Base-by-base conservation (phyloP, 139 green algal genomes). In the Coccomyxa sp. region DNA sequence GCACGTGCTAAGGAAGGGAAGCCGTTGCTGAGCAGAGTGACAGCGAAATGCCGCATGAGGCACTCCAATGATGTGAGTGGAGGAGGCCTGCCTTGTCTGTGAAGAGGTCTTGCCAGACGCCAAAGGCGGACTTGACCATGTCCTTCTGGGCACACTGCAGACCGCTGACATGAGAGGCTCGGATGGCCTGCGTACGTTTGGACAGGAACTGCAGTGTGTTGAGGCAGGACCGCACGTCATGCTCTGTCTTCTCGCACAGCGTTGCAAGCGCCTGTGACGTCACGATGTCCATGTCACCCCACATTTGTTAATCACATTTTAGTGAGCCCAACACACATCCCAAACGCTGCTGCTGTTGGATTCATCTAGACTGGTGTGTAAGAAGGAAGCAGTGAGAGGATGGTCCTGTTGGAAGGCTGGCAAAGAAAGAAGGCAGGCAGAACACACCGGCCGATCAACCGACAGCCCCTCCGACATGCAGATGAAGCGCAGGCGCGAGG, bases 171-270 rank as follows among this genome's bases (percentile, higher is more conserved):
- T 94, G 85, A 10, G 85, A 82, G 74, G 82, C 28, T 18, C 81
- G 82, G 45, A 93, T 78, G 16, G 30, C 66, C 17, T 67, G 21
- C 0, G 15, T 30, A 15, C 58, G 79, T 21, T 77, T 63, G 38
- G 81, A 77, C 81, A 88, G 77, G 67, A 88, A 85, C 90, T 99
- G 96, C 81, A 99, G 90, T 21, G 95, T 96, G 90, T 99, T 98
- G 28, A 99, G 92, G 88, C 92, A 97, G 13, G 94, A 83, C 18
- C 97, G 90, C 66, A 99, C 92, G 90, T 99, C 97, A 45, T 89
- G 84, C 13, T 95, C 89, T 66, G 87, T 81, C 28, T 86, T 80
- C 31, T 93, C 87, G 23, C 76, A 86, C 67, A 97, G 79, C 31
- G 79, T 67, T 13, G 78, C 83, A 82, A 97, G 84, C 25, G 92